A percentile compares a stretch with the other conserved stretches of the same genome.
phyloP scores from a whole-genome alignment of 306 rosid species.

The Vigna mungo region DNA sequence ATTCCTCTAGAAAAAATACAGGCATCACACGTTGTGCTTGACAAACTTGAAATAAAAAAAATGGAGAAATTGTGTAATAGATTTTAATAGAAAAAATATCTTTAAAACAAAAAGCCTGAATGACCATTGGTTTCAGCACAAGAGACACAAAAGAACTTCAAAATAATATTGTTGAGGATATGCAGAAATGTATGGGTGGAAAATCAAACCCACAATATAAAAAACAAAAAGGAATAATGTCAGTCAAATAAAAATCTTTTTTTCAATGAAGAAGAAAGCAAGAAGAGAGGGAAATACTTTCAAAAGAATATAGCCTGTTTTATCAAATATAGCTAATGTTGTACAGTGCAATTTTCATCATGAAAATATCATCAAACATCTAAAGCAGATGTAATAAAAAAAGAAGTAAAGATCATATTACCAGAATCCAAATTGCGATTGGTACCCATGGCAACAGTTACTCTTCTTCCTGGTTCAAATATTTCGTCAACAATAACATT shows the following conservation, averaged over 20 bases:
- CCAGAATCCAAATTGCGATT: slow-evolving; percentile 80
- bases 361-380: slow-evolving; percentile 10
- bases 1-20: background rate
- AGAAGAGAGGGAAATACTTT: background rate
- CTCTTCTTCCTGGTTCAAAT: slow-evolving; percentile 83
- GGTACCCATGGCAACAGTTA: slow-evolving; percentile 96
- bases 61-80: slow-evolving; percentile 18
- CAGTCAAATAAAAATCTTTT: background rate
- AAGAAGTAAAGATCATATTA: slow-evolving; percentile 45
- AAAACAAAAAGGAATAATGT: slow-evolving; percentile 1
- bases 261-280: slow-evolving; percentile 5
- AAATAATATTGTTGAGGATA: background rate
- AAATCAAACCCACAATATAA: background rate
- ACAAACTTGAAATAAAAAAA: slow-evolving; percentile 3
- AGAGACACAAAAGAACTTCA: slow-evolving; percentile 25
- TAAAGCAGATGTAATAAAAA: slow-evolving; percentile 20
- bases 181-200: background rate
- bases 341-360: slow-evolving; percentile 8
- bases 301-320: slow-evolving; percentile 11
- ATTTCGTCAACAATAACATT: slow-evolving; percentile 70
- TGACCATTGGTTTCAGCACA: slow-evolving; percentile 2
- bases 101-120: slow-evolving; percentile 8
- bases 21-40: slow-evolving; percentile 18
- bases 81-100: slow-evolving; percentile 4
- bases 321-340: background rate